These are phyloP conservation scores for Tetradesmus lagerheimii DNA, from an alignment of 139 green algal species.

Conservation along the genomic window DNA sequence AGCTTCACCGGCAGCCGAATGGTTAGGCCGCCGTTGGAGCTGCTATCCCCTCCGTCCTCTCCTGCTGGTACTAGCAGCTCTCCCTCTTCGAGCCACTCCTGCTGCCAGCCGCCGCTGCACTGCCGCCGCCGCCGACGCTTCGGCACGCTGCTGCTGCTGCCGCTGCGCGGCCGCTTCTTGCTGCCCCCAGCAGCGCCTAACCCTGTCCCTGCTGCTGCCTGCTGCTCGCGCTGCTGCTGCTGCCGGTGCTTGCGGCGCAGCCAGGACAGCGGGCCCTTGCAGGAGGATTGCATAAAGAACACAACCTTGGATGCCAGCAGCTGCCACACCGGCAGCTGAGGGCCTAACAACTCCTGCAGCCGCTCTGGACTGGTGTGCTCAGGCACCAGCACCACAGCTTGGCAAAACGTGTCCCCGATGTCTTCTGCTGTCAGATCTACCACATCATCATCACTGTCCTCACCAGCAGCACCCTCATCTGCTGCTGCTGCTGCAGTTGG, in stretches of 20 bases:
- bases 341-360: constrained; percentile 61
- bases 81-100: neutral
- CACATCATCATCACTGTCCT: neutral
- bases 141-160: neutral
- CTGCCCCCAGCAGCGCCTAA: neutral
- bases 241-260: constrained; percentile 7
- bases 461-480: too few relatives aligned
- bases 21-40: neutral
- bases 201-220: neutral
- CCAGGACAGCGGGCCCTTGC: neutral
- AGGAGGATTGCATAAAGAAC: neutral
- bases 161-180: neutral
- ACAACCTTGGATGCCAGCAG: constrained; percentile 24
- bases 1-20: neutral
- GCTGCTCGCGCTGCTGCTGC: constrained; percentile 10
- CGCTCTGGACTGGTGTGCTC: constrained; percentile 5
- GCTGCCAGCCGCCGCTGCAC: neutral
- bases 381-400: neutral
- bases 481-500: neutral
- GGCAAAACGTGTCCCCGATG: neutral
- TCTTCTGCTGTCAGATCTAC: constrained; percentile 47
- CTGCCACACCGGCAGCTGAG: constrained; percentile 31
- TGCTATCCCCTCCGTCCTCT: neutral
- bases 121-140: neutral
- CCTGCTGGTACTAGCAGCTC: neutral